Evolutionary conservation across 331 rosid species (phyloP).

Genomic region (Erythrophleum ivorense): DNA sequence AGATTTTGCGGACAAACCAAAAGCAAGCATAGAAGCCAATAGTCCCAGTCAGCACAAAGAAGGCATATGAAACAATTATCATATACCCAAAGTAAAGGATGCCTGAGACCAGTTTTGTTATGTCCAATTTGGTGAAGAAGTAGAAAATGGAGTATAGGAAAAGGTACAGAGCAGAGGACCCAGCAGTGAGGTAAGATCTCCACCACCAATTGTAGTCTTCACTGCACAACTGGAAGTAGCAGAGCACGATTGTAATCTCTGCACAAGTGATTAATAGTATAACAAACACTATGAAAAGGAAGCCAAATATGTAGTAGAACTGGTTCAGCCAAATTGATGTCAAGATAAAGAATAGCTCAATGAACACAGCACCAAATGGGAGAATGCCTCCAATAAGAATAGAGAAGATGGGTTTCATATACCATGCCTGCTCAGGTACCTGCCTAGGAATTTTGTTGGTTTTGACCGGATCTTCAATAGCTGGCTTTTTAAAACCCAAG

Average conservation of each 20-base stretch:
- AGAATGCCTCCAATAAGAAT: slow-evolving; percentile 98
- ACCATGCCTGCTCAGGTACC: slow-evolving; percentile 98
- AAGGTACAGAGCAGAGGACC: slow-evolving; percentile 96
- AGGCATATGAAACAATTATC: slow-evolving; percentile 86
- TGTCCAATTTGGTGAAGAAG: slow-evolving; percentile 95
- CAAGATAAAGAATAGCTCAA: slow-evolving; percentile 96
- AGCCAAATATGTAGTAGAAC: slow-evolving; percentile 98
- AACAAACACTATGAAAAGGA: slow-evolving; percentile 91
- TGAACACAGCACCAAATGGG: slow-evolving; percentile 98
- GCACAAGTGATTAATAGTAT: slow-evolving; percentile 95
- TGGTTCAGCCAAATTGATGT: slow-evolving; percentile 99
- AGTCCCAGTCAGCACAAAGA: slow-evolving; percentile 94
- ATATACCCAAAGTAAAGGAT: slow-evolving; percentile 93
- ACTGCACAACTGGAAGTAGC: slow-evolving; percentile 99
- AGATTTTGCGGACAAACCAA: slow-evolving; percentile 97
- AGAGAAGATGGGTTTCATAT: slow-evolving; percentile 93
- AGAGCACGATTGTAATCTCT: slow-evolving; percentile 94
- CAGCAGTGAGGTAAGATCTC: slow-evolving; percentile 98
- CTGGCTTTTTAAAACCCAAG: slow-evolving; percentile 92
- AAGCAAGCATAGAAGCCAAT: slow-evolving; percentile 97
- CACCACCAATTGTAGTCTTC: slow-evolving; percentile 99
- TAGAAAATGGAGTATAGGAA: slow-evolving; percentile 94
- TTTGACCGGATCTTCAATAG: slow-evolving; percentile 96
- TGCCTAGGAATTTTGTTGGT: slow-evolving; percentile 98
- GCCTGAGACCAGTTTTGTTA: slow-evolving; percentile 92